Base-by-base conservation (phyloP, 805 yeast genomes). In the Schwanniomyces yamadae region DNA sequence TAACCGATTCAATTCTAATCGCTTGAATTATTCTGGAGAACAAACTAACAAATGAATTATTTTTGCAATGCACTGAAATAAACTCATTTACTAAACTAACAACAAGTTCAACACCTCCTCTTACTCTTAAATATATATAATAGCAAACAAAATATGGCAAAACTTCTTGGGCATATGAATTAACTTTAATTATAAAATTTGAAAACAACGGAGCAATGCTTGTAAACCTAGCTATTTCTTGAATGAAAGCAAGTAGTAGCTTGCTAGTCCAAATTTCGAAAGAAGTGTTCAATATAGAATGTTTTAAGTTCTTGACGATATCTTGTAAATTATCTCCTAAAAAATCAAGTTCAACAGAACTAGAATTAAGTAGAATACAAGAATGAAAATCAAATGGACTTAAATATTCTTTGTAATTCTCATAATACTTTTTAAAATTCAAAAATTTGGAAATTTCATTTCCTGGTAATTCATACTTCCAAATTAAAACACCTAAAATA, bases 1-100 rank as follows among this genome's bases (percentile, higher is more conserved):
- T 48, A 32, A 60, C 61, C 0, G 68, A 58, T 2, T 73, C 78
- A 5, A 65, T 48, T 34, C 81, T 53, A 3, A 76, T 46, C 4
- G 60, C 39, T 4, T 74, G 36, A 1, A 59, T 27, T 5, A 55
- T 47, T 5, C 47, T 36, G 7, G 48, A 38, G 25, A 61, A 44
- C 10, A 61, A 44, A 9, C 48, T 38, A 10, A 45, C 39, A 21
- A 42, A 31, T 13, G 38, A 34, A 5, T 32, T 30, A 18, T 40
- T 36, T 6, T 33, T 25, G 4, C 17, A 5, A 11, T 29, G 25
- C 25, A 41, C 23, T n/a, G 31, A 27, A 5, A 38, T n/a, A 27
- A 46, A 48, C 10, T 24, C 39, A 15, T 28, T 29, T 5, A 57
- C 12, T 12, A 55, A 31, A 2, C 32, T 28, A 3, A 31, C 12